Percentiles rank a stretch among this genome's conserved stretches.
Evolutionary conservation across 2,329 filamentous ascomycete genomes (phyloP).

Genomic region (Sporothrix pallida): DNA sequence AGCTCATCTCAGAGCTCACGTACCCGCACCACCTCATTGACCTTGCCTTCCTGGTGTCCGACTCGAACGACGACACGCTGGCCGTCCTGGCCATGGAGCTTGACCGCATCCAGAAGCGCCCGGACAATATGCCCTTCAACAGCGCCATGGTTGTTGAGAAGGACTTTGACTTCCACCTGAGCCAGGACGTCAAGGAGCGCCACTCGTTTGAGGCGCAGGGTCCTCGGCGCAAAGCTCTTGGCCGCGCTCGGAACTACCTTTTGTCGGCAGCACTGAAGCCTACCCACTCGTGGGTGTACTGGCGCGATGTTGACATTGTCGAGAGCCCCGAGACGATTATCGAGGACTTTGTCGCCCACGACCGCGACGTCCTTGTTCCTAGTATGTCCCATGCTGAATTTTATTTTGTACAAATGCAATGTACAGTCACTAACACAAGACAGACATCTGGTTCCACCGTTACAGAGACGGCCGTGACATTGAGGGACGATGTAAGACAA

Average conservation of each 20-base stretch:
- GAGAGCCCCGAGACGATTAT: constrained; percentile 87
- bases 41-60: constrained; percentile 90
- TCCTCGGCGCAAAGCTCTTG: constrained; percentile 88
- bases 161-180: constrained; percentile 78
- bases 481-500: constrained; percentile 83
- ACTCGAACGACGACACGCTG: constrained; percentile 88
- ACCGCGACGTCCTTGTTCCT: constrained; percentile 90
- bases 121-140: constrained; percentile 81
- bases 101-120: constrained; percentile 81
- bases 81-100: constrained; percentile 85
- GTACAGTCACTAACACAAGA: constrained; percentile 25
- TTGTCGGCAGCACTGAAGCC: constrained; percentile 83
- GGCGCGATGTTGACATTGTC: constrained; percentile 95
- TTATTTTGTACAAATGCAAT: constrained; percentile 12
- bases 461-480: constrained; percentile 83
- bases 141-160: constrained; percentile 88
- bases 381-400: constrained; percentile 64
- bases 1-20: constrained; percentile 84
- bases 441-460: constrained; percentile 97
- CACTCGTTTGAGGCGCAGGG: constrained; percentile 89
- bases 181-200: constrained; percentile 79
- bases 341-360: constrained; percentile 93
- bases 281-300: constrained; percentile 98
- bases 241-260: constrained; percentile 88
- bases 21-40: constrained; percentile 97